Percentiles rank a stretch among this genome's conserved stretches.
Conservation (phyloP, 257 asterid species). For the Penstemon newberryi region DNA sequence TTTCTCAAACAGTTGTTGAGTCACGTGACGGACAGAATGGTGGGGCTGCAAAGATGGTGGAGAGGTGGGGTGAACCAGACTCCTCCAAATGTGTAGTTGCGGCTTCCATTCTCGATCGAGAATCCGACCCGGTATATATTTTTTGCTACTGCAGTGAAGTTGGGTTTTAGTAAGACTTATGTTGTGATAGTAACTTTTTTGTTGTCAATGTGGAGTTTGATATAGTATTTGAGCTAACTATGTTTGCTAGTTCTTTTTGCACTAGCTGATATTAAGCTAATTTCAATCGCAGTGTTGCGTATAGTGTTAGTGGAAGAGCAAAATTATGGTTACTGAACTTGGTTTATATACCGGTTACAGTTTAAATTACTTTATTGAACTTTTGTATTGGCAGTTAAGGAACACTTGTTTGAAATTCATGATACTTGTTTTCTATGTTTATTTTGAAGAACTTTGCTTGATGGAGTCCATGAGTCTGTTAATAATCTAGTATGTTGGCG, state of each 20-base stretch:
- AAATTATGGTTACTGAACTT: too few relatives aligned
- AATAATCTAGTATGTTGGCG: too few relatives aligned
- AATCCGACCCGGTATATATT: slow-evolving; percentile 68
- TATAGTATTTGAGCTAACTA: neutral
- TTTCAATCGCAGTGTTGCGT: neutral
- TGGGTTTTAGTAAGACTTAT: neutral
- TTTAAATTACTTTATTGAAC: too few relatives aligned
- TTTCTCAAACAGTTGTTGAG: slow-evolving; percentile 58
- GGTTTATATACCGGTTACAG: too few relatives aligned
- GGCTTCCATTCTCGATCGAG: slow-evolving; percentile 64
- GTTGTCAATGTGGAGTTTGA: neutral
- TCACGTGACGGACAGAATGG: slow-evolving; percentile 49
- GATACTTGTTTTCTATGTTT: too few relatives aligned
- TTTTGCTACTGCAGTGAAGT: slow-evolving; percentile 2
- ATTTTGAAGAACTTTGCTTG: too few relatives aligned
- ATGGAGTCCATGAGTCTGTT: too few relatives aligned
- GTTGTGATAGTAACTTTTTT: neutral
- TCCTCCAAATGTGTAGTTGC: slow-evolving; percentile 65
- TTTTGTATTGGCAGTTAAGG: too few relatives aligned
- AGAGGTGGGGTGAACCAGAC: slow-evolving; percentile 90
- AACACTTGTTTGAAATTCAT: too few relatives aligned
- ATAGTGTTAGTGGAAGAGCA: too few relatives aligned
- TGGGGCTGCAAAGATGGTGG: slow-evolving; percentile 66
- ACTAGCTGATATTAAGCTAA: neutral
- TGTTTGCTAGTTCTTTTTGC: too few relatives aligned